Evolutionary conservation across 176 grass and related monocot genomes (phyloP), one percentile per base, ranked within the genome.

Genomic region (Aegilops speltoides): DNA sequence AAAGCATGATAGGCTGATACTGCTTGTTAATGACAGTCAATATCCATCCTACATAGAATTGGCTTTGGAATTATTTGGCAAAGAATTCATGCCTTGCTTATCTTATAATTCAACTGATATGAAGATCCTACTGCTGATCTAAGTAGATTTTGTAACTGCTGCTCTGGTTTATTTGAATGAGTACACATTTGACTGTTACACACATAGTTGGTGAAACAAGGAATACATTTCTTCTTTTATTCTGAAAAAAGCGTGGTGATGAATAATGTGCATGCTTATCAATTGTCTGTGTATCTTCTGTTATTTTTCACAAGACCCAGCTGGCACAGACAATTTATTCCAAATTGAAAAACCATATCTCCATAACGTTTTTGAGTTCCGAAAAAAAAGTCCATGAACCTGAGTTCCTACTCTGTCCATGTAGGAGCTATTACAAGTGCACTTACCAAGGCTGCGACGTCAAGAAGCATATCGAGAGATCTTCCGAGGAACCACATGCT

Each of bases 341-440:
- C 33, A 68, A 61, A 67, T 67, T 37, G 37, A 78, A 77, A 75
- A 31, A 31, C 31, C 31, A 31, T 31, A 31, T 31, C 31, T 31
- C 31, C 31, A 31, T 31, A 31, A 31, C 31, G 31, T 31, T 31
- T 87, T 57, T 34, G 46, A 66, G 40, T 77, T n/a, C 14, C 34
- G 13, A 15, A 4, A 54, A 78, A 54, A 22, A 14, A 31, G 31
- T 25, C 24, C 26, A 59, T 29, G 45, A 86, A 69, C 43, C n/a
- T 78, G 31, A 68, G 40, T 61, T n/a, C 7, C 20, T 79, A n/a
- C 28, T 36, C 13, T 37, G 29, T 68, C 57, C 52, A 68, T 88
- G 50, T 59, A 94, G 93, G 90, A 94, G 93, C 62, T 94, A 94
- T 81, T 94, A 94, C 93, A 94, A 92, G 78, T 94, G 93, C 86